phyloP scores from a whole-genome alignment of 306 rosid species.

The Pyrus communis region DNA sequence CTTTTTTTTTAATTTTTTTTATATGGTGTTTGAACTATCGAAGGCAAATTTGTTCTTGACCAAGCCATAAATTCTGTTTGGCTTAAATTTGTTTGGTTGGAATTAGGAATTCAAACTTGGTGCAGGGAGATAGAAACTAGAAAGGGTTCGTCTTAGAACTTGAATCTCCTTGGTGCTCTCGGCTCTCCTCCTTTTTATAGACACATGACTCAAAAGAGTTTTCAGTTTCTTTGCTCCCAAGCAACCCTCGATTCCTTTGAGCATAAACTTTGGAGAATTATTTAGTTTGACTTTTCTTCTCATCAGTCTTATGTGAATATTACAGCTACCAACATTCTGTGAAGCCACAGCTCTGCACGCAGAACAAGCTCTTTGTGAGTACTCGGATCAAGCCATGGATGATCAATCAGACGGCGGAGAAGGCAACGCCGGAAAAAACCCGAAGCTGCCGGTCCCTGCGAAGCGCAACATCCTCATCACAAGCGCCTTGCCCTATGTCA shows the following conservation, averaged over 20 bases:
- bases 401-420: not conserved
- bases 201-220: not conserved
- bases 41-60: too few species aligned
- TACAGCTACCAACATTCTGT: not conserved
- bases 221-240: not conserved
- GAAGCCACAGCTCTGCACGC: not conserved
- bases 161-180: too few species aligned
- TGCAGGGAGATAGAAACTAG: too few species aligned
- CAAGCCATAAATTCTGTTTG: too few species aligned
- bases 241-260: not conserved
- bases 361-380: not conserved
- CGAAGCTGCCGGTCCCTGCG: slow-evolving; percentile 51
- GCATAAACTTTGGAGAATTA: not conserved
- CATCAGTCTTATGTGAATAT: not conserved
- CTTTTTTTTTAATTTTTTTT: too few species aligned
- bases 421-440: not conserved
- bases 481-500: slow-evolving; percentile 75
- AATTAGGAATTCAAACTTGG: too few species aligned
- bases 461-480: slow-evolving; percentile 75
- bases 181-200: too few species aligned
- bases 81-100: too few species aligned
- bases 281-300: not conserved
- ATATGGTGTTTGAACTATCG: too few species aligned
- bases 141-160: too few species aligned
- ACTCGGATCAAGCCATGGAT: not conserved